A percentile compares a stretch with the other conserved stretches of the same genome.
phyloP scores from a whole-genome alignment of 2,329 filamentous ascomycete species.

The Aureobasidium zeae region DNA sequence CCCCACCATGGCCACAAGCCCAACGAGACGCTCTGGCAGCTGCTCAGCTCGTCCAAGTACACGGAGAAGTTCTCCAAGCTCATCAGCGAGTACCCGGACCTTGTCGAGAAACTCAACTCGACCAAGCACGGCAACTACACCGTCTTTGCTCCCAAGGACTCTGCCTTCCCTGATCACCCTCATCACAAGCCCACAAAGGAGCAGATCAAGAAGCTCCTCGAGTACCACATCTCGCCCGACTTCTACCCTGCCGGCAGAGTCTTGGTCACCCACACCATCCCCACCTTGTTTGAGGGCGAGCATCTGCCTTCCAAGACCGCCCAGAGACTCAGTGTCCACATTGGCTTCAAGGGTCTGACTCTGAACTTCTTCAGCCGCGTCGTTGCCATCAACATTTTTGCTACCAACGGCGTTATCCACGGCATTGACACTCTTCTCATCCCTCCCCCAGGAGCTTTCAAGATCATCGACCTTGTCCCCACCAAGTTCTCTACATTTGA shows the following conservation, averaged over 20 bases:
- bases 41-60: constrained; percentile 66
- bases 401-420: constrained; percentile 74
- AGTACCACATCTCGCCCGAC: constrained; percentile 66
- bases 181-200: constrained; percentile 57
- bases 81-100: constrained; percentile 61
- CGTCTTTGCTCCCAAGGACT: constrained; percentile 69
- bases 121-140: constrained; percentile 63
- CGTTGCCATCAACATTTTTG: constrained; percentile 59
- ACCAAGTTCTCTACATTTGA: constrained; percentile 68
- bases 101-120: constrained; percentile 65
- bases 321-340: constrained; percentile 63
- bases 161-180: constrained; percentile 56
- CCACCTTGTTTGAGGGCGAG: constrained; percentile 53
- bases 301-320: constrained; percentile 51
- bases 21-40: constrained; percentile 68
- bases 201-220: constrained; percentile 56
- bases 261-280: constrained; percentile 63
- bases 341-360: constrained; percentile 53
- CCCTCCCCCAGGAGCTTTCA: constrained; percentile 58
- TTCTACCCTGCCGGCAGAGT: constrained; percentile 58
- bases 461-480: constrained; percentile 58
- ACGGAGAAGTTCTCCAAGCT: constrained; percentile 68
- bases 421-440: constrained; percentile 65
- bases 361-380: constrained; percentile 72
- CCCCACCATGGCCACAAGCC: constrained; percentile 38